Evolutionary conservation across 2,329 filamentous ascomycete genomes (phyloP).

Genomic region (Sarocladium brachiariae): DNA sequence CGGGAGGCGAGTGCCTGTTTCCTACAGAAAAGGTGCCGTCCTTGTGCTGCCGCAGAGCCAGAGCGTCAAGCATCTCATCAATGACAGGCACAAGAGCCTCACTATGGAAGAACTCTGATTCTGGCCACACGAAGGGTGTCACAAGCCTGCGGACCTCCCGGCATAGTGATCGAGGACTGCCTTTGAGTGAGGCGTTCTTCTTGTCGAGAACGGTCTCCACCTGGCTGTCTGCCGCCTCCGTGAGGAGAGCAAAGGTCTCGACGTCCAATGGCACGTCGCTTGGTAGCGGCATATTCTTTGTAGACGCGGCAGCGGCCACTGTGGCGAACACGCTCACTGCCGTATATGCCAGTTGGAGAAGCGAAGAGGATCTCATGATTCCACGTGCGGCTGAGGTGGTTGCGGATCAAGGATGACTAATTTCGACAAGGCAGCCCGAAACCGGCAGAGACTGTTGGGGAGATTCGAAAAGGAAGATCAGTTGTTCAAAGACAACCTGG

Average conservation of each 20-base stretch:
- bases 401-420: not conserved
- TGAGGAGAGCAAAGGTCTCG: conserved; percentile 9
- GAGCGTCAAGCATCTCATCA: conserved; percentile 15
- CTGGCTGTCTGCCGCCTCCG: conserved; percentile 14
- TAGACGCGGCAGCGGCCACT: not conserved
- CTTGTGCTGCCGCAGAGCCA: conserved; percentile 12
- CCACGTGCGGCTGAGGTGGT: not conserved
- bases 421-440: not conserved
- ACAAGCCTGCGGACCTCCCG: conserved; percentile 14
- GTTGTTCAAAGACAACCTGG: too few species aligned
- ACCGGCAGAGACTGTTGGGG: too few species aligned
- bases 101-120: conserved; percentile 15
- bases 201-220: conserved; percentile 12
- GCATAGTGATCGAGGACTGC: conserved; percentile 13
- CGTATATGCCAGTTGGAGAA: not conserved
- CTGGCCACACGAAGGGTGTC: conserved; percentile 15
- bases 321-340: not conserved
- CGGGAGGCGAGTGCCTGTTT: conserved; percentile 16
- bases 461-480: too few species aligned
- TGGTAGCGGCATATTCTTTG: not conserved
- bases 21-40: conserved; percentile 16
- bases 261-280: not conserved
- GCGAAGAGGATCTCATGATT: not conserved
- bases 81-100: conserved; percentile 13
- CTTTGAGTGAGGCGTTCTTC: conserved; percentile 11